Percentiles rank a stretch among this genome's conserved stretches.
Evolutionary conservation across 352 stramenopile species (phyloP).

Genomic region (Pythium dissimile): DNA sequence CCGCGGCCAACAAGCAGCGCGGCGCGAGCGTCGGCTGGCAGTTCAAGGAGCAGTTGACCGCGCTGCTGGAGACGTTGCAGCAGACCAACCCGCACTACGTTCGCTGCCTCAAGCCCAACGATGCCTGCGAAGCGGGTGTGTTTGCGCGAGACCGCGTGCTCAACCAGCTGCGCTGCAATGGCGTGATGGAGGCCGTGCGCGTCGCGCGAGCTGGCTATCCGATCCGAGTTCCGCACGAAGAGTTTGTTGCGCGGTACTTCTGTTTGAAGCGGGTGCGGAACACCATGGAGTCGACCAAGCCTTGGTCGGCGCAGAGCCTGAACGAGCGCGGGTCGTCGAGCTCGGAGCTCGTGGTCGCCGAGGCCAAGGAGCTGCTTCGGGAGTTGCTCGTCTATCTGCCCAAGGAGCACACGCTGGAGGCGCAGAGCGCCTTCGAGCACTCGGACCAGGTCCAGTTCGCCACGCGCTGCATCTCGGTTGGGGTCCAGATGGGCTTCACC

Average conservation of each 20-base stretch:
- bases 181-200: constrained; percentile 84
- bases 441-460: constrained; percentile 68
- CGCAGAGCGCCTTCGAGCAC: constrained; percentile 65
- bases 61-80: constrained; percentile 66
- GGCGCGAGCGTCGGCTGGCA: constrained; percentile 77
- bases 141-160: constrained; percentile 72
- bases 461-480: constrained; percentile 50
- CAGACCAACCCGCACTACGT: constrained; percentile 86
- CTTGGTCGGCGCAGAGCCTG: constrained; percentile 37
- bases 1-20: constrained; percentile 56
- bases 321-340: constrained; percentile 36
- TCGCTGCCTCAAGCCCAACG: constrained; percentile 89
- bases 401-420: constrained; percentile 81
- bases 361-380: constrained; percentile 70
- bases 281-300: constrained; percentile 32
- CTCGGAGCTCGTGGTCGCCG: constrained; percentile 40
- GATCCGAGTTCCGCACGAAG: constrained; percentile 68
- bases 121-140: constrained; percentile 47
- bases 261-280: constrained; percentile 56
- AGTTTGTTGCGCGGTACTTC: constrained; percentile 77
- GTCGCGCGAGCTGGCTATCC: constrained; percentile 83
- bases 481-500: constrained; percentile 91
- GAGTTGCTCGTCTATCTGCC: constrained; percentile 90
- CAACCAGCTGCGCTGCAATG: constrained; percentile 84
- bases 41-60: constrained; percentile 84